Evolutionary conservation across 2,329 filamentous ascomycete genomes (phyloP).

Genomic region (Alternaria gansuensis): DNA sequence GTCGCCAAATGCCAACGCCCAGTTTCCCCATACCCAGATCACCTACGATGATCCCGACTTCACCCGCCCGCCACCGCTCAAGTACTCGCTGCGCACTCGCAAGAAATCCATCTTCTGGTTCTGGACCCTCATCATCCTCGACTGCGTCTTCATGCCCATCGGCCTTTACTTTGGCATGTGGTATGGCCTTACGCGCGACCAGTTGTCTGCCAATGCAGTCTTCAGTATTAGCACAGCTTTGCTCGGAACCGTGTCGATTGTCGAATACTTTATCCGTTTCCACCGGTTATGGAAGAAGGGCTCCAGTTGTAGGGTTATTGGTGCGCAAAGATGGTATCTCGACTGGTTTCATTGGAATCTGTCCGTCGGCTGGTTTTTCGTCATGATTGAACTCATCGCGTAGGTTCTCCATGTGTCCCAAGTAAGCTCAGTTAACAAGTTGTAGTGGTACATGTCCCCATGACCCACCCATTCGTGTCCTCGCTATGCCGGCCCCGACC

Average conservation of each 20-base stretch:
- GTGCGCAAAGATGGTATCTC: constrained; percentile 57
- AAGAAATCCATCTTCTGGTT: constrained; percentile 67
- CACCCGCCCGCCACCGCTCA: constrained; percentile 60
- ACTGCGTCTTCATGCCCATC: constrained; percentile 67
- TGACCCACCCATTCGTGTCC: constrained; percentile 61
- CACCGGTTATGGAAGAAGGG: constrained; percentile 61
- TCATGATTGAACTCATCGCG: constrained; percentile 66
- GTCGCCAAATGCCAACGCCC: constrained; percentile 45
- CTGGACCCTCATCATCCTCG: constrained; percentile 67
- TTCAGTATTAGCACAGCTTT: constrained; percentile 65
- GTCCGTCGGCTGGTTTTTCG: constrained; percentile 63
- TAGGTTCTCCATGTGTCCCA: constrained; percentile 35
- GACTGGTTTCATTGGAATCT: constrained; percentile 69
- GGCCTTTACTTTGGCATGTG: constrained; percentile 68
- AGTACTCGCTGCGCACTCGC: constrained; percentile 64
- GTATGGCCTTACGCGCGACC: constrained; percentile 61
- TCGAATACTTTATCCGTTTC: constrained; percentile 63
- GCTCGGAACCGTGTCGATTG: constrained; percentile 62
- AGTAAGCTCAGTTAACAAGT: constrained; percentile 16
- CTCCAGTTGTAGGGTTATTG: constrained; percentile 63
- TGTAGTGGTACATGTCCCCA: constrained; percentile 57
- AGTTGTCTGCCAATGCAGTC: constrained; percentile 60
- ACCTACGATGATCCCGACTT: constrained; percentile 54
- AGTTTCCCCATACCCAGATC: constrained; percentile 55
- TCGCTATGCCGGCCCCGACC: constrained; percentile 62